Percentiles rank a stretch among this genome's conserved stretches.
phyloP scores from a whole-genome alignment of 768 basidiomycete genomes.

The Kwoniella sp. region DNA sequence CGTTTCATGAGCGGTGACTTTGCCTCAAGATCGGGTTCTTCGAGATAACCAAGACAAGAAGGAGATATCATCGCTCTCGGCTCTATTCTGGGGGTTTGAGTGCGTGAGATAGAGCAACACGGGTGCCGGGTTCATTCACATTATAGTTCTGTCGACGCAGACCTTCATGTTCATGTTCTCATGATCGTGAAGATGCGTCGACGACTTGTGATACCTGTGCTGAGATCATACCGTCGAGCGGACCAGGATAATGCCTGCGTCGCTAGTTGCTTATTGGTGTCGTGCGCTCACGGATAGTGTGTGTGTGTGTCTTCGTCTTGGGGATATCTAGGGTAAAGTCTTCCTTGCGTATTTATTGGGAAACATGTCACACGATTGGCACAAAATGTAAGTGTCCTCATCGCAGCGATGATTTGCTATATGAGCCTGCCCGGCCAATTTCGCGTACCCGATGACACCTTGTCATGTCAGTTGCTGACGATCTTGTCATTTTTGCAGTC shows the following conservation, averaged over 20 bases:
- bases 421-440: too few relatives aligned
- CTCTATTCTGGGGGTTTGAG: background rate
- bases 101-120: slow-evolving; percentile 30
- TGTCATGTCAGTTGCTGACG: too few relatives aligned
- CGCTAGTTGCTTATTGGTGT: slow-evolving; percentile 48
- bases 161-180: background rate
- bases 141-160: slow-evolving; percentile 1
- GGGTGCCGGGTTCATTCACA: slow-evolving; percentile 32
- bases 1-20: too few relatives aligned
- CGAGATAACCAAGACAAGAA: slow-evolving; percentile 1
- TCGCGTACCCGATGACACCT: too few relatives aligned
- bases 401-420: too few relatives aligned
- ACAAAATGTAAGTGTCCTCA: slow-evolving; percentile 43
- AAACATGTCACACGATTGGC: slow-evolving; percentile 35
- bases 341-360: background rate
- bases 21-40: too few relatives aligned
- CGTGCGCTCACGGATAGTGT: slow-evolving; percentile 36
- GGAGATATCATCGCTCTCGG: background rate
- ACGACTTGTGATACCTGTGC: slow-evolving; percentile 31
- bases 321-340: slow-evolving; percentile 6
- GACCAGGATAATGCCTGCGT: slow-evolving; percentile 58
- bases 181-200: too few relatives aligned
- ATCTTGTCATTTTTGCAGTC: too few relatives aligned
- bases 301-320: background rate
- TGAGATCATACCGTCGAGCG: slow-evolving; percentile 58